Evolutionary conservation across 2,329 filamentous ascomycete genomes (phyloP), one percentile per base, ranked within the genome.

Genomic region (Fusarium coicis): DNA sequence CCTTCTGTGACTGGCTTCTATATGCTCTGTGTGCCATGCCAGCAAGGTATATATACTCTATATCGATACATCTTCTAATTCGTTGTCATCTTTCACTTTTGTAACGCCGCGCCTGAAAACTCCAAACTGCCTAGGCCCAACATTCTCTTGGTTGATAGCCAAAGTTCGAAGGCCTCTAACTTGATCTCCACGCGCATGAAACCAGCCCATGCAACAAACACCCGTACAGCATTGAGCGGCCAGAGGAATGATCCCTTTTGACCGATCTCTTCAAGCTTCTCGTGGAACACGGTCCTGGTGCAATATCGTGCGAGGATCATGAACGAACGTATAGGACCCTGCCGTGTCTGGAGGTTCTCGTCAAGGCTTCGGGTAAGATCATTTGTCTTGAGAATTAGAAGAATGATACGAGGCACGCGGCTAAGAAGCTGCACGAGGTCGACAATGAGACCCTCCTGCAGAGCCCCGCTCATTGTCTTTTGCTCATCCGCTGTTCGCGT

Each of bases 381-480:
- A 81, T 99, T 99, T 5, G 96, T 99, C 85, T 99, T 99, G 70
- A 99, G 87, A 74, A 99, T 98, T 34, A 99, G 86, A 18, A 99
- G 87, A 61, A 99, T 97, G 73, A 99, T 94, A 49, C 95, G 87
- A 2, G 96, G 96, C 11, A 99, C 95, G 77, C 94, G 90, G 53
- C 94, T 94, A 10, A 99, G 89, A 74, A 99, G 86, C 74, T 95
- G 92, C 12, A 99, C 94, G 11, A 99, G 87, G 77, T 98, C 93
- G 69, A 93, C 93, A 42, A 99, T 87, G 80, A 99, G 89, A 15
- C 96, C 96, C 62, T 98, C 94, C 53, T 95, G 93, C 66, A 99
- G 85, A 2, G 94, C 93, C 55, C 91, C 89, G 58, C 93, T 92
- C 81, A 99, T 97, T n/a, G 89, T 89, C 76, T 96, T 91, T 83